These are phyloP conservation scores for Globisporangium okanoganense DNA, from an alignment of 352 stramenopile species.

Conservation along the genomic window DNA sequence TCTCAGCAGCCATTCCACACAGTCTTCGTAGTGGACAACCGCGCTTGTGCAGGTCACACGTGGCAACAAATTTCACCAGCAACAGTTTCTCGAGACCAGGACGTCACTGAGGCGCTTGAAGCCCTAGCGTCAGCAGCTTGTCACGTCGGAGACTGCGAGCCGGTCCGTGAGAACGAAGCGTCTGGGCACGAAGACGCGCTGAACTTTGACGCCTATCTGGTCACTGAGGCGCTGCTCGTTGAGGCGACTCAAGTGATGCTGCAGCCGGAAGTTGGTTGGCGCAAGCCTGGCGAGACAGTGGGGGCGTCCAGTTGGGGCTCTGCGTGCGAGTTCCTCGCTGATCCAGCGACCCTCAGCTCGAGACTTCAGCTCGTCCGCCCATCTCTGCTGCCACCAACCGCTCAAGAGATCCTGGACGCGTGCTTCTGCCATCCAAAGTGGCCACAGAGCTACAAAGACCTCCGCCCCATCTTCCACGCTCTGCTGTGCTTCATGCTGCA, in stretches of 20 bases:
- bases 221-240: slow-evolving; percentile 53
- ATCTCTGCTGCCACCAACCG: slow-evolving; percentile 4
- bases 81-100: slow-evolving; percentile 16
- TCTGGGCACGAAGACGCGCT: slow-evolving; percentile 8
- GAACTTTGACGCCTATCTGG: slow-evolving; percentile 56
- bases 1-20: slow-evolving; percentile 24
- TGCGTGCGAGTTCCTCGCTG: slow-evolving; percentile 36
- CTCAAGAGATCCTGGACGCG: slow-evolving; percentile 22
- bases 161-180: slow-evolving; percentile 2
- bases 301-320: slow-evolving; percentile 53
- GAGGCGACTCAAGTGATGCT: slow-evolving; percentile 43
- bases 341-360: slow-evolving; percentile 23
- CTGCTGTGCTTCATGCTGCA: slow-evolving; percentile 41
- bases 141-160: slow-evolving; percentile 17
- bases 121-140: slow-evolving; percentile 15
- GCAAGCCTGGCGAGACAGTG: slow-evolving; percentile 39
- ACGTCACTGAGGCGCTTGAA: slow-evolving; percentile 22
- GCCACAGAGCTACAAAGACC: slow-evolving; percentile 24
- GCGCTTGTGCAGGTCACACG: not conserved
- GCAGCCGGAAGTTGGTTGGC: slow-evolving; percentile 33
- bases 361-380: slow-evolving; percentile 16
- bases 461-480: slow-evolving; percentile 24
- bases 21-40: slow-evolving; percentile 14
- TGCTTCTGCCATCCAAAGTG: slow-evolving; percentile 37
- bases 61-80: not conserved